Base-by-base conservation (phyloP, 306 rosid genomes). In the Ceratonia siliqua region DNA sequence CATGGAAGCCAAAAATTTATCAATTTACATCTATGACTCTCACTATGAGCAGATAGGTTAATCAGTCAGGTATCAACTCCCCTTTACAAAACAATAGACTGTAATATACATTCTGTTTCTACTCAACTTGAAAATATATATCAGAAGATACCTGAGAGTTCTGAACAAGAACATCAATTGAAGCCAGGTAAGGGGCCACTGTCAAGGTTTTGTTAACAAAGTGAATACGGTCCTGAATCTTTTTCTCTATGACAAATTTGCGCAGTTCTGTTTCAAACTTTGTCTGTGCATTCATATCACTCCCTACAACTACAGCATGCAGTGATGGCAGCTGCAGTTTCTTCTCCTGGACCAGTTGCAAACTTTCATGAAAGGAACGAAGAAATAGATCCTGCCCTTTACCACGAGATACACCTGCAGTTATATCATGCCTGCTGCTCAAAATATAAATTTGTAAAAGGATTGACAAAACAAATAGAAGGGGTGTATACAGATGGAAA, bases 381-480 rank as follows among this genome's bases (percentile, higher is more conserved):
- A 92, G 97, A 92, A 94, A 94, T 46, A 92, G 89, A 85, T 94
- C 96, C 86, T 92, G 96, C 50, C 97, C 97, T 83, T 94, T 94
- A 58, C 96, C 98, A 17, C 96, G 91, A 21, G 98, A 94, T 72
- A 91, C 97, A 84, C 98, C 98, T 91, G 85, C 80, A 79, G 38
- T 70, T 76, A 65, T 42, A 62, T 42, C 59, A 75, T 65, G 0
- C 61, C 32, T 24, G 14, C 68, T 9, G 66, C 48, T 84, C 70
- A 84, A 67, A 67, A 62, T 49, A 64, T 54, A 53, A 33, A 53
- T 8, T 24, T 33, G 58, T 39, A 79, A 11, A 63, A 30, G 46
- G 30, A 74, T 46, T 12, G 71, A 49, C 56, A 77, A 70, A 56
- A 68, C 28, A 69, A 49, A 62, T 28, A 27, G 12, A 56, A 53